A percentile compares a stretch with the other conserved stretches of the same genome.
Evolutionary conservation across 768 basidiomycete species (phyloP).

Genomic region (Gyrodon lividus): DNA sequence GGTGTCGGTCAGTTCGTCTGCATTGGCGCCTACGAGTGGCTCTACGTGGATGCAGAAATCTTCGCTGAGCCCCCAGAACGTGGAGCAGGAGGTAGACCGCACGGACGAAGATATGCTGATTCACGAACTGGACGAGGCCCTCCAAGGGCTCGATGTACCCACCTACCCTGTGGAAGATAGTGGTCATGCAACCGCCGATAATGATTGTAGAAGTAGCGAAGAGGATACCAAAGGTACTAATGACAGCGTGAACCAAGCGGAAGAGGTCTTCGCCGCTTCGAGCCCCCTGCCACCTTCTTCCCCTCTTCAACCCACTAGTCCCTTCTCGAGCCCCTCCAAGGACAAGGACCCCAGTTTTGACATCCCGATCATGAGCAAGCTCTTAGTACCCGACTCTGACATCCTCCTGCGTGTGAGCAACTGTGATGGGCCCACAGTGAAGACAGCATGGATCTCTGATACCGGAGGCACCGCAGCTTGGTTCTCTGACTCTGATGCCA

Average conservation of each 20-base stretch:
- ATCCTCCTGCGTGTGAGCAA: conserved; percentile 6
- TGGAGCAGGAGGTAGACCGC: conserved; percentile 22
- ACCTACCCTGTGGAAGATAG: conserved; percentile 22
- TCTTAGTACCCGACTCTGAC: conserved; percentile 14
- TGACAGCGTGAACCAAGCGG: conserved; percentile 20
- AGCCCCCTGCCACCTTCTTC: conserved; percentile 62
- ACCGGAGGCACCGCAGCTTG: conserved; percentile 2
- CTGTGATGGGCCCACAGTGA: neutral
- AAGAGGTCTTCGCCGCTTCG: conserved; percentile 35
- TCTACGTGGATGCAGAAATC: neutral
- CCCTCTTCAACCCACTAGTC: conserved; percentile 56
- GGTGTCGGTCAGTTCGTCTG: neutral
- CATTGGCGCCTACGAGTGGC: neutral
- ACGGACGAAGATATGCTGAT: conserved; percentile 27
- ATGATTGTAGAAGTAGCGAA: neutral
- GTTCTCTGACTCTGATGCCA: conserved; percentile 17
- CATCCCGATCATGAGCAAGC: conserved; percentile 18
- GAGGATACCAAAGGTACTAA: conserved; percentile 16
- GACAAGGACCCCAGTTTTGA: neutral
- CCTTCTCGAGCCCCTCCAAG: conserved; percentile 32
- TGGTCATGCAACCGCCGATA: neutral
- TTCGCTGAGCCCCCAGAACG: neutral
- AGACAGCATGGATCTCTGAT: conserved; percentile 15
- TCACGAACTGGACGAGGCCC: conserved; percentile 38
- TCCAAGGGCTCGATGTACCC: conserved; percentile 45